A percentile compares a stretch with the other conserved stretches of the same genome.
These are phyloP conservation scores for Chytridium lagenaria DNA, from an alignment of 371 early-diverging fungal species.

Conservation along the genomic window DNA sequence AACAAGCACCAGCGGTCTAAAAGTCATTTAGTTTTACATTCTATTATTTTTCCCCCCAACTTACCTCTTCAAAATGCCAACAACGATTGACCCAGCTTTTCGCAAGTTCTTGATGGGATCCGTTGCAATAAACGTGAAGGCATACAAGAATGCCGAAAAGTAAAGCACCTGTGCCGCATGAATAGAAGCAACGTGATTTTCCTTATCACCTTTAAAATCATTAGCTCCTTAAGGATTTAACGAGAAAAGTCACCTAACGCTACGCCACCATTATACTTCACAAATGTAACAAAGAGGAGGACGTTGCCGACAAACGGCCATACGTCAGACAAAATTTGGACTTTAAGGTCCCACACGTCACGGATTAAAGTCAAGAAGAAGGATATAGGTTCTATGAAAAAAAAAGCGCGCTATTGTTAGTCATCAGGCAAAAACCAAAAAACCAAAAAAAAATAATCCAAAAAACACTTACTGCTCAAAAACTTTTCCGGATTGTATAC, in stretches of 20 bases:
- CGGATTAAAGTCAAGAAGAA: background rate
- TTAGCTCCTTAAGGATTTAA: background rate
- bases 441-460: background rate
- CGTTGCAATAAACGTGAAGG: conserved; percentile 39
- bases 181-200: conserved; percentile 80
- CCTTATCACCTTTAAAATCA: conserved; percentile 70
- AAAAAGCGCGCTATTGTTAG: background rate
- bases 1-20: background rate
- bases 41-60: background rate
- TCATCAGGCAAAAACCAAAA: background rate
- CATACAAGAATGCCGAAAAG: conserved; percentile 72
- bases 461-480: background rate
- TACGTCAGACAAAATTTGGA: conserved; percentile 20
- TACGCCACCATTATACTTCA: conserved; percentile 83
- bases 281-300: conserved; percentile 66
- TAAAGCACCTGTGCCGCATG: conserved; percentile 92
- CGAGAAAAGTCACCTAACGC: conserved; percentile 68
- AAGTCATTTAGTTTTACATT: background rate
- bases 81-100: background rate
- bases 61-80: background rate
- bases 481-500: background rate
- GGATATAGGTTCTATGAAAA: background rate
- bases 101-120: background rate
- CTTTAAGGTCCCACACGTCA: conserved; percentile 22
- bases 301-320: conserved; percentile 51